Conservation (phyloP, 2,329 filamentous ascomycete genomes). For the Aspergillus amoenus region DNA sequence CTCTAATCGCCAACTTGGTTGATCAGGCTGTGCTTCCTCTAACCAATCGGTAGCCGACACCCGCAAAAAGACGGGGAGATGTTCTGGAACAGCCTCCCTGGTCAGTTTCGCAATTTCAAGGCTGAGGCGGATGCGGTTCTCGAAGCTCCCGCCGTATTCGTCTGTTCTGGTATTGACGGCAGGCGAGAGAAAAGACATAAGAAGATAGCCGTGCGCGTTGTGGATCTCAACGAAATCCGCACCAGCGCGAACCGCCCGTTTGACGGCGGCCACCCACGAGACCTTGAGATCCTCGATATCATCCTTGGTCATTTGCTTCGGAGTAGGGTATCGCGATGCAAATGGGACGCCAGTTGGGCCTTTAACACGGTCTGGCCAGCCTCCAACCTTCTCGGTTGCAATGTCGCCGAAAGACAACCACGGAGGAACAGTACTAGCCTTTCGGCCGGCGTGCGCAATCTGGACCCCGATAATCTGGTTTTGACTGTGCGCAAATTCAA, state of each 20-base stretch:
- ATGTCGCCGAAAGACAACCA: constrained; percentile 41
- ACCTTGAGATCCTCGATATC: constrained; percentile 68
- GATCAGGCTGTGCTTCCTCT: constrained; percentile 56
- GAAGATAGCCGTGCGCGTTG: constrained; percentile 74
- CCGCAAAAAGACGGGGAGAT: constrained; percentile 71
- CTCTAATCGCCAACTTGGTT: constrained; percentile 69
- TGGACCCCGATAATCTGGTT: constrained; percentile 76
- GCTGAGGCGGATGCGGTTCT: constrained; percentile 67
- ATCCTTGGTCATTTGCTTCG: constrained; percentile 65
- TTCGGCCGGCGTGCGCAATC: constrained; percentile 73
- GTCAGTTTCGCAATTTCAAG: constrained; percentile 66
- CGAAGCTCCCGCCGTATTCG: constrained; percentile 51
- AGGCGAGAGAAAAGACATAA: constrained; percentile 69
- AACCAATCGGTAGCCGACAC: constrained; percentile 75
- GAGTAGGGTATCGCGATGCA: constrained; percentile 59
- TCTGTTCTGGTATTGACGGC: constrained; percentile 67
- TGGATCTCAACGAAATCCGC: constrained; percentile 81
- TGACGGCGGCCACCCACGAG: constrained; percentile 60
- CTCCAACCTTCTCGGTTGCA: constrained; percentile 53
- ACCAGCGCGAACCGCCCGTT: constrained; percentile 65
- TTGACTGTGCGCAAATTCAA: constrained; percentile 78
- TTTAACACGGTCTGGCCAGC: constrained; percentile 41
- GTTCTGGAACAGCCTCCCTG: constrained; percentile 61
- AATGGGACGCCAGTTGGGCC: constrained; percentile 57
- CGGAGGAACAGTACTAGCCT: constrained; percentile 59